Evolutionary conservation across 306 rosid genomes (phyloP).

Genomic region (Acacia melanoxylon): DNA sequence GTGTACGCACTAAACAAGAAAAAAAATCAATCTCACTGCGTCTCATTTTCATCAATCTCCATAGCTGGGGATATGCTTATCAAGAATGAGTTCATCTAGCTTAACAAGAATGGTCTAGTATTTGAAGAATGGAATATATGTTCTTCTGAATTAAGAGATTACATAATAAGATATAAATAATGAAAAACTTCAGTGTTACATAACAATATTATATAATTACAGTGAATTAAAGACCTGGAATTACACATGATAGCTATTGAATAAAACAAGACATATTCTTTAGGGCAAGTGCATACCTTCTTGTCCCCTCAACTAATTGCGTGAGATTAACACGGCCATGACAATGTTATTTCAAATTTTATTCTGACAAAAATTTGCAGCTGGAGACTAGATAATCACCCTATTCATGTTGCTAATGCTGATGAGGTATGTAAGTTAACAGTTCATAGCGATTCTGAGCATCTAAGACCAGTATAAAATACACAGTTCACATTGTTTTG

Average conservation of each 20-base stretch:
- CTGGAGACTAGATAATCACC: background rate
- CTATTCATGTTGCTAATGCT: background rate
- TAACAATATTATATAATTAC: background rate
- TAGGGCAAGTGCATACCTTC: background rate
- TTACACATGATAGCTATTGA: background rate
- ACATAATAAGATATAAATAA: background rate
- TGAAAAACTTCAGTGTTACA: background rate
- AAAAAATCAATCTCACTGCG: background rate
- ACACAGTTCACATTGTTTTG: background rate
- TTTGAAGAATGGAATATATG: background rate
- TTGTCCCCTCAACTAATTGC: background rate
- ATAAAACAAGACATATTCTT: background rate
- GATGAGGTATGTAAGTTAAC: background rate
- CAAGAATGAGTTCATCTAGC: background rate
- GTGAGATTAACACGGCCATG: background rate
- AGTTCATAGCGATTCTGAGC: background rate
- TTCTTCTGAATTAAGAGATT: no score
- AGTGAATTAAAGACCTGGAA: background rate
- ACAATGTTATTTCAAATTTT: background rate
- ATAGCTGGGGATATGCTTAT: background rate
- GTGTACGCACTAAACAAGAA: conserved; percentile 8
- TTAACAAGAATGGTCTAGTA: background rate
- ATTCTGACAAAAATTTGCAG: background rate
- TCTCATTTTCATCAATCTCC: conserved; percentile 9
- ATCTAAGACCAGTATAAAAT: background rate